Evolutionary conservation across 2,329 filamentous ascomycete genomes (phyloP), one percentile per base, ranked within the genome.

Genomic region (Claviceps quebecensis): DNA sequence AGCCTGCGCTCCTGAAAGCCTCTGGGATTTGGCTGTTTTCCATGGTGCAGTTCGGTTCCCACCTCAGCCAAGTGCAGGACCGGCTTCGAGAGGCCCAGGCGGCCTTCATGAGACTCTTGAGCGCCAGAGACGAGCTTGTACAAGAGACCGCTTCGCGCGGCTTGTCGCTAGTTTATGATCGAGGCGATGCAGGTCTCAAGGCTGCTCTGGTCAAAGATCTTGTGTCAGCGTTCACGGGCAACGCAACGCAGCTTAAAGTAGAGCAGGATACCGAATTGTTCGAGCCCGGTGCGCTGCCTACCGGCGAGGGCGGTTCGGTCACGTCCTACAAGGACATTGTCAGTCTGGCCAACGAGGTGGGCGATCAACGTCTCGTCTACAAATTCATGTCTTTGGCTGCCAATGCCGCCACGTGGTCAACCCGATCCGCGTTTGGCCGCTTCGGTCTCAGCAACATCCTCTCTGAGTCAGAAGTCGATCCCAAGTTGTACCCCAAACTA

Each of bases 271-370:
- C 93, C 0, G 86, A 97, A 65, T 73, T 98, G 0, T 97, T 97
- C 58, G 91, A 97, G 53, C 85, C 87, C 1, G 93, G 93, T 5
- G 87, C 87, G 2, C 68, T 97, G 13, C 90, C 90, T 0, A 97
- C 90, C 0, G 88, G 90, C 3, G 88, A 95, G 56, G 89, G 89
- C 7, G 87, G 78, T 57, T 89, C 89, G 0, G 80, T 97, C 51
- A 96, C 88, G 0, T 97, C 91, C 0, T 98, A 98, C 71, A 95
- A 95, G 64, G 93, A 98, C 62, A 97, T 98, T 57, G 86, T 98
- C 66, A 93, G 77, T 58, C 73, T 98, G 47, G 93, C 93, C n/a
- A 87, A 91, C 44, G 93, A 98, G 68, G 90, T 96, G 37, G 93
- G 93, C 11, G 91, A 98, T 61, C 91, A 93, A 53, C 90, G 86